Evolutionary conservation across 2,329 filamentous ascomycete species (phyloP), one percentile per base, ranked within the genome.

Genomic region (Ceratocystis destructans): DNA sequence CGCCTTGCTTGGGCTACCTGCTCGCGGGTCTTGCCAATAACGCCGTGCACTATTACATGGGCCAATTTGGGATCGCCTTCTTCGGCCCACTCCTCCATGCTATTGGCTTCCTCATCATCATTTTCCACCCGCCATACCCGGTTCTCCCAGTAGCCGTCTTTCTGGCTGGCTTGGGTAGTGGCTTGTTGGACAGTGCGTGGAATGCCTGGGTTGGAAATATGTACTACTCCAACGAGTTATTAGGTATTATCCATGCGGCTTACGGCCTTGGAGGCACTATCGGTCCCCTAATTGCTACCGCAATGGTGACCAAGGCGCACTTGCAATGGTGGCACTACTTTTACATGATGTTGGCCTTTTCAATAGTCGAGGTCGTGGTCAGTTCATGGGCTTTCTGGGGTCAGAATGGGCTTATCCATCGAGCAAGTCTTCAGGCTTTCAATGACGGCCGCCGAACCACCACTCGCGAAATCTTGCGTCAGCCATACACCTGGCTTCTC

Each of bases 311-410:
- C 0, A 84, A 83, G 69, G 83, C 76, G 0, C 70, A 76, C 3
- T 72, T 87, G 63, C 77, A 77, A 0, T 94, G 89, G 89, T 90
- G 86, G 71, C 78, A 78, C 10, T 92, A 87, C 74, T 93, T 89
- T 74, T 90, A 90, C 72, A 75, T 90, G 66, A 88, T 91, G 85
- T 79, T 87, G 55, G 83, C 76, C 10, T 73, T 83, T 61, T 79
- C 83, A 0, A 77, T 74, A 0, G 69, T 87, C 31, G 86, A 89
- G 71, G 73, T 87, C 5, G 64, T 76, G 2, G 75, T 80, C 2
- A 80, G 80, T 0, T 72, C 77, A 1, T 70, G 75, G 22, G 79
- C 83, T 1, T 92, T 92, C 73, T 88, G 87, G 85, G 72, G 70
- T 3, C 83, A 83, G 25, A 85, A 81, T 0, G 87, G 80, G 2